Evolutionary conservation across 2,329 filamentous ascomycete species (phyloP).

Genomic region (Penicillium sumatraense): DNA sequence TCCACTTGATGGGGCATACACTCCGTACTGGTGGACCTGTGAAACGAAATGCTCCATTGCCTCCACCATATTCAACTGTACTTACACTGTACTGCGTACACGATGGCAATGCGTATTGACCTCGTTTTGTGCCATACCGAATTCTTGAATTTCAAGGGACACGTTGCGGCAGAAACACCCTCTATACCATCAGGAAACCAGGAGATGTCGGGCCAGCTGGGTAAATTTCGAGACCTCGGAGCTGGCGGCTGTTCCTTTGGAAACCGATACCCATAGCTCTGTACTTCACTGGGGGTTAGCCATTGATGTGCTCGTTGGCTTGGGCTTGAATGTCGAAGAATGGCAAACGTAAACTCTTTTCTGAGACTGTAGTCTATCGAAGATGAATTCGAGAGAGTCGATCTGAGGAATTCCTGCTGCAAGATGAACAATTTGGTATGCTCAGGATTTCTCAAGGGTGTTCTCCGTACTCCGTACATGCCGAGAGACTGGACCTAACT

Average conservation of each 20-base stretch:
- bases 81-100: no score
- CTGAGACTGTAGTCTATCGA: not conserved
- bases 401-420: not conserved
- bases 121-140: not conserved
- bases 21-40: conserved; percentile 16
- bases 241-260: conserved; percentile 15
- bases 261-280: conserved; percentile 4
- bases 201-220: not conserved
- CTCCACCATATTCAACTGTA: not conserved
- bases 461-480: not conserved
- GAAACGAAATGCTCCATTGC: conserved; percentile 10
- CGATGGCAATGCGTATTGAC: conserved; percentile 20
- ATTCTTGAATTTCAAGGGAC: conserved; percentile 20
- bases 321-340: not conserved
- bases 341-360: not conserved
- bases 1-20: conserved; percentile 18
- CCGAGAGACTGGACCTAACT: not conserved
- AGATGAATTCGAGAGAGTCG: not conserved
- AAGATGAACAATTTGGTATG: not conserved
- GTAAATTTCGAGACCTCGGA: conserved; percentile 18
- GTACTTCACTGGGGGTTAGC: not conserved
- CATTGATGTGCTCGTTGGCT: not conserved
- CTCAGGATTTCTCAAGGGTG: not conserved
- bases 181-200: not conserved
- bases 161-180: conserved; percentile 13